phyloP scores from a whole-genome alignment of 441 rosid species.

The Eruca vesicaria region DNA sequence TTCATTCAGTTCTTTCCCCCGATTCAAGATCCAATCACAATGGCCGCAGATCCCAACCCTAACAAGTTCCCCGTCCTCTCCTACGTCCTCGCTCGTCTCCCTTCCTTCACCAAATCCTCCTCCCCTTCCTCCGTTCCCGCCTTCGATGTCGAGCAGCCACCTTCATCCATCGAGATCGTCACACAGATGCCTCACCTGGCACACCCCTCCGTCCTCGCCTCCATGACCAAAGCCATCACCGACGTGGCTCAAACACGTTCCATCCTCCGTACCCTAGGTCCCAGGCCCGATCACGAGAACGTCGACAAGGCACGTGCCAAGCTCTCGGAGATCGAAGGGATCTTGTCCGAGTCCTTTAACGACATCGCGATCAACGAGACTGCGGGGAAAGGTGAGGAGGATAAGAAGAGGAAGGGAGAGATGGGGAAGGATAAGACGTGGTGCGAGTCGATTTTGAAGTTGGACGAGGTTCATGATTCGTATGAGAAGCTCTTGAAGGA shows the following conservation, averaged over 20 bases:
- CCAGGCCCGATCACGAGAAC: conserved; percentile 87
- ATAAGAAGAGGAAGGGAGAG: conserved; percentile 46
- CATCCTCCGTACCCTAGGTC: conserved; percentile 71
- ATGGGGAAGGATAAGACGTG: conserved; percentile 58
- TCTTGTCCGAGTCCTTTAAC: conserved; percentile 59
- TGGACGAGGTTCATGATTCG: conserved; percentile 74
- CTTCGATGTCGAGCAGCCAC: conserved; percentile 63
- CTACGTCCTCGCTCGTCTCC: conserved; percentile 68
- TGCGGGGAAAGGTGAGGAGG: conserved; percentile 38
- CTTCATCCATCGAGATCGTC: conserved; percentile 35
- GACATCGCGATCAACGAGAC: conserved; percentile 55
- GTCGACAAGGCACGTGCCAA: conserved; percentile 66
- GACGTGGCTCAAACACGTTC: conserved; percentile 83
- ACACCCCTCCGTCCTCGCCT: conserved; percentile 61
- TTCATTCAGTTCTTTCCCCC: conserved; percentile 5
- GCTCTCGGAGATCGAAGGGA: conserved; percentile 53
- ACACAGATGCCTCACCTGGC: conserved; percentile 61
- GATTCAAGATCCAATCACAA: conserved; percentile 26
- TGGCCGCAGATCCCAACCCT: conserved; percentile 67
- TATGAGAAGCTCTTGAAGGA: conserved; percentile 59
- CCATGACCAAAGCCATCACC: conserved; percentile 73
- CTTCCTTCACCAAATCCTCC: conserved; percentile 49
- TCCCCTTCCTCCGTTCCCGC: conserved; percentile 30
- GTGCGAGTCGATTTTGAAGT: conserved; percentile 53
- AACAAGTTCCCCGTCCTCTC: conserved; percentile 68